Evolutionary conservation across 75 land plant genomes (phyloP).

Genomic region (Sequoia sempervirens): DNA sequence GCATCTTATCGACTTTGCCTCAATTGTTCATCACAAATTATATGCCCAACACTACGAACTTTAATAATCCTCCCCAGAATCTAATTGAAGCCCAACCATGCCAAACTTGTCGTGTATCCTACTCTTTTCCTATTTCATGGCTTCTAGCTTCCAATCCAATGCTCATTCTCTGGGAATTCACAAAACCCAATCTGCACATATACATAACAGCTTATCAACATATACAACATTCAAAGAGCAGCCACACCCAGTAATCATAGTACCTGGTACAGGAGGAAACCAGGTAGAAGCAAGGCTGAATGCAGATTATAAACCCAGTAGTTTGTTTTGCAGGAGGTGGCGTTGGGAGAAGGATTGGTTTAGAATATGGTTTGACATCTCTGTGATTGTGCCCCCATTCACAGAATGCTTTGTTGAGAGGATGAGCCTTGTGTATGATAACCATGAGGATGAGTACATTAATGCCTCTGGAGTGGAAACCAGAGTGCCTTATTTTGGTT

Average conservation of each 20-base stretch:
- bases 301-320: conserved; percentile 51
- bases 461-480: conserved; percentile 83
- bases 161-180: not conserved
- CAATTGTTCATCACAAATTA: not conserved
- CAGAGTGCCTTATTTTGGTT: conserved; percentile 77
- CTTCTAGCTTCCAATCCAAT: not conserved
- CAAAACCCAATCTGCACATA: not conserved
- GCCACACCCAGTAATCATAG: conserved; percentile 62
- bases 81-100: not conserved
- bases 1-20: not conserved
- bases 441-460: conserved; percentile 40
- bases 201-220: not conserved
- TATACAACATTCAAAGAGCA: not conserved
- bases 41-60: not conserved
- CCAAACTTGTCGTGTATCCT: not conserved
- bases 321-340: conserved; percentile 42
- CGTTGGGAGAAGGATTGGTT: conserved; percentile 41
- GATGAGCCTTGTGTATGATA: conserved; percentile 60
- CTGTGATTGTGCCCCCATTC: conserved; percentile 63
- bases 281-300: conserved; percentile 83
- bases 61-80: not conserved
- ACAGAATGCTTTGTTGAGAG: conserved; percentile 81
- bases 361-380: conserved; percentile 80
- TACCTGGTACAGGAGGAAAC: conserved; percentile 94
- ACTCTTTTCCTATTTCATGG: not conserved